A percentile compares a stretch with the other conserved stretches of the same genome.
Evolutionary conservation across 441 rosid species (phyloP).

Genomic region (Metrosideros polymorpha): DNA sequence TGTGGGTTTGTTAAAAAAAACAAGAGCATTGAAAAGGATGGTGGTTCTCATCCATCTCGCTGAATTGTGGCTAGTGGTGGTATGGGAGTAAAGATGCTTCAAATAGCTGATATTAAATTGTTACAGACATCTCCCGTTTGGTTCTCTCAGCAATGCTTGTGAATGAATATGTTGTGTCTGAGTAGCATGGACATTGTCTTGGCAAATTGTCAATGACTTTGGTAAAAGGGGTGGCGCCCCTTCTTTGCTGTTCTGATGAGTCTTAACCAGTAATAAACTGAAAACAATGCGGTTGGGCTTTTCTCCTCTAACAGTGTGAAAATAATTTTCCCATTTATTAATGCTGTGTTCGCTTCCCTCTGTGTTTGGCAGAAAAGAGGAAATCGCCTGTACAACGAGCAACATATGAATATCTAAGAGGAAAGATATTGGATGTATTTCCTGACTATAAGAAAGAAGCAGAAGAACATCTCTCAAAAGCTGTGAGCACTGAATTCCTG

Average conservation of each 20-base stretch:
- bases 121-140: not conserved
- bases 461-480: conserved; percentile 75
- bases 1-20: not conserved
- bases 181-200: not conserved
- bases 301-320: not conserved
- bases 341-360: not conserved
- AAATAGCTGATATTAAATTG: not conserved
- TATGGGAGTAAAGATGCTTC: not conserved
- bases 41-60: not conserved
- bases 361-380: conserved; percentile 33
- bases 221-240: not conserved
- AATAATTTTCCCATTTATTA: not conserved
- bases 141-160: not conserved
- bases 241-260: not conserved
- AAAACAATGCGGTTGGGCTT: not conserved
- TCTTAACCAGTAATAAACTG: not conserved
- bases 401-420: conserved; percentile 43
- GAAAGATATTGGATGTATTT: conserved; percentile 59
- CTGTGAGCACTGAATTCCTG: conserved; percentile 31
- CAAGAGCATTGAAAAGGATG: not conserved
- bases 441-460: conserved; percentile 73
- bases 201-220: not conserved
- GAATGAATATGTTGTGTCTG: not conserved
- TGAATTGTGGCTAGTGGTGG: not conserved
- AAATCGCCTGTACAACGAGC: conserved; percentile 43